Conservation (phyloP, 495 filamentous ascomycete species). For the Hypomontagnella monticulosa region DNA sequence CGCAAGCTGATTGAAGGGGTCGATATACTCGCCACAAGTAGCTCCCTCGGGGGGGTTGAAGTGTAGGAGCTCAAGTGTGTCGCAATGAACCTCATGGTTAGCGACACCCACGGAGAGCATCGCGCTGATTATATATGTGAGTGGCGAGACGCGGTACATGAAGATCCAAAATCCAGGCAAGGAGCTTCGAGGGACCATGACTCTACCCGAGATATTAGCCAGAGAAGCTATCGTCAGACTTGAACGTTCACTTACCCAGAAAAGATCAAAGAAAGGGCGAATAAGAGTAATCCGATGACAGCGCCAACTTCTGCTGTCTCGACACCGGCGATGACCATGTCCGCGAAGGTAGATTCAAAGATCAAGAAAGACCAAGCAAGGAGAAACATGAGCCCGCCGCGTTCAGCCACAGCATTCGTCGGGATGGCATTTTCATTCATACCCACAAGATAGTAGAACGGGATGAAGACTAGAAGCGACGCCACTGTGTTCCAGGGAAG, state of each 20-base stretch:
- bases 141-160: conserved; percentile 72
- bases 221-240: conserved; percentile 37
- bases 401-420: conserved; percentile 61
- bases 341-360: conserved; percentile 73
- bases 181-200: conserved; percentile 62
- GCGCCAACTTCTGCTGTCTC: conserved; percentile 70
- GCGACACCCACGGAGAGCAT: conserved; percentile 63
- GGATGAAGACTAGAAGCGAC: conserved; percentile 71
- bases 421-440: conserved; percentile 73
- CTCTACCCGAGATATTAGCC: conserved; percentile 23
- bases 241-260: conserved; percentile 15
- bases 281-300: conserved; percentile 55
- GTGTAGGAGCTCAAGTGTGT: conserved; percentile 58
- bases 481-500: conserved; percentile 78
- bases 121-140: conserved; percentile 66
- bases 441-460: conserved; percentile 83
- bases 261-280: conserved; percentile 14
- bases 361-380: conserved; percentile 70
- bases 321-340: conserved; percentile 72
- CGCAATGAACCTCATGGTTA: conserved; percentile 59
- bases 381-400: conserved; percentile 74
- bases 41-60: conserved; percentile 58
- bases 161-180: conserved; percentile 75
- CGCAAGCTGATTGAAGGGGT: conserved; percentile 50
- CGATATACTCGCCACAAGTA: conserved; percentile 63